A percentile compares a stretch with the other conserved stretches of the same genome.
phyloP scores from a whole-genome alignment of 2,329 filamentous ascomycete species.

The Cordyceps fumosorosea region DNA sequence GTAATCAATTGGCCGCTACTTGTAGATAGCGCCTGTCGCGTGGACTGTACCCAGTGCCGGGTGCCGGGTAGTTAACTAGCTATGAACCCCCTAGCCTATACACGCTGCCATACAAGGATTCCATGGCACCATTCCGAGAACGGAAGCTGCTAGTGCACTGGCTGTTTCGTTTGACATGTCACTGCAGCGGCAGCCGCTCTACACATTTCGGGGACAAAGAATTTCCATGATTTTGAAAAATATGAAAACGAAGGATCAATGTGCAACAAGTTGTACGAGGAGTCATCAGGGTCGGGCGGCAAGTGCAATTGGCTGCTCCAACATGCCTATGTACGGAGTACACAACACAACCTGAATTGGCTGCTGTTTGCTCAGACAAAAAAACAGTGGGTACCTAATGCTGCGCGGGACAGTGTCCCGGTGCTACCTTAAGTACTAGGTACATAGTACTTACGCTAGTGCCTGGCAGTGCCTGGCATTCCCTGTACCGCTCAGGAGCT shows the following conservation, averaged over 20 bases:
- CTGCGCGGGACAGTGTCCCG: background rate
- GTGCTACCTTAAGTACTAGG: background rate
- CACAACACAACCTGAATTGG: background rate
- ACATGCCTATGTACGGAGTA: too few relatives aligned
- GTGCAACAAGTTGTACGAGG: background rate
- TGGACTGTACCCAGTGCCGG: too few relatives aligned
- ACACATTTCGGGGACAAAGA: background rate
- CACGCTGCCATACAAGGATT: background rate
- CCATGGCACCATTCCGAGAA: conserved; percentile 3
- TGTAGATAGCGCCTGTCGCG: background rate
- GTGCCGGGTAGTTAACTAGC: too few relatives aligned
- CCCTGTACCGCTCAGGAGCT: too few relatives aligned
- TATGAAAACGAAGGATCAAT: background rate
- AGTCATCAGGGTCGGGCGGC: too few relatives aligned
- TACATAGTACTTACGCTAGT: too few relatives aligned
- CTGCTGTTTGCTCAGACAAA: background rate
- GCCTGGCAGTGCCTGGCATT: too few relatives aligned
- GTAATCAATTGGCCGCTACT: too few relatives aligned
- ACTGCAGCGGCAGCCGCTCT: background rate
- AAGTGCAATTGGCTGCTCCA: background rate
- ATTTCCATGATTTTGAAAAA: background rate
- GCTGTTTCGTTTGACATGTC: background rate
- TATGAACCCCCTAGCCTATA: too few relatives aligned
- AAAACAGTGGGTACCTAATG: background rate
- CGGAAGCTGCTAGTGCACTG: background rate